Percentiles rank a stretch among this genome's conserved stretches.
These are phyloP conservation scores for Fusarium stilboides DNA, from an alignment of 2,329 filamentous ascomycete species.

Conservation along the genomic window DNA sequence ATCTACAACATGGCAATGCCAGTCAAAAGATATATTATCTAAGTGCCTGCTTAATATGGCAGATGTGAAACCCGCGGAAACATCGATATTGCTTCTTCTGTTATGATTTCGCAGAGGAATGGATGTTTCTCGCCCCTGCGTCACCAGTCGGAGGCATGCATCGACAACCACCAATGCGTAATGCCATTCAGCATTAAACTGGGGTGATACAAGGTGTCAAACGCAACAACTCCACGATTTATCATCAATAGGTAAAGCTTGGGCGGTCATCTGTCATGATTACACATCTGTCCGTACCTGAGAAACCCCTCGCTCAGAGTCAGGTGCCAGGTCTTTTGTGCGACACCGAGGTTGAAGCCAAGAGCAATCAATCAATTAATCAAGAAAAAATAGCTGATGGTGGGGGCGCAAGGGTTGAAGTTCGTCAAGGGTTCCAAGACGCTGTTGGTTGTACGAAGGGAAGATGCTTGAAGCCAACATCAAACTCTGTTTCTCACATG, in stretches of 20 bases:
- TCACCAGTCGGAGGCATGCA: conserved; percentile 4
- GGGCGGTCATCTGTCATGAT: conserved; percentile 9
- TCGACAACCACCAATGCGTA: background rate
- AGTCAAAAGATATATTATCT: background rate
- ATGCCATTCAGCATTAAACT: background rate
- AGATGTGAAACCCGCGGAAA: conserved; percentile 22
- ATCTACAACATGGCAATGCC: conserved; percentile 6
- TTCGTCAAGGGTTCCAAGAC: conserved; percentile 27
- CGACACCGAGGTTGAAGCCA: conserved; percentile 2
- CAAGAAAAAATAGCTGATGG: conserved; percentile 15
- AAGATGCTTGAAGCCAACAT: conserved; percentile 9
- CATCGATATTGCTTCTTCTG: conserved; percentile 12
- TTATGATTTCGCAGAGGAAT: conserved; percentile 11
- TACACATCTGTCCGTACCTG: conserved; percentile 17
- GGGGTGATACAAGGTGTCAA: conserved; percentile 3
- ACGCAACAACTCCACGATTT: background rate
- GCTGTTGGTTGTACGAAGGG: conserved; percentile 14
- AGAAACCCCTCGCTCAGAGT: conserved; percentile 9
- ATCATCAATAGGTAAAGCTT: conserved; percentile 10
- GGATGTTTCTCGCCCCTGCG: conserved; percentile 9
- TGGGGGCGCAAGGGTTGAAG: conserved; percentile 21
- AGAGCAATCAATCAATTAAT: conserved; percentile 1
- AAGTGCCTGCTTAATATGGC: background rate
- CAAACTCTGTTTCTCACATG: background rate
- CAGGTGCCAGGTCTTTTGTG: conserved; percentile 25